Base-by-base conservation (phyloP, 495 filamentous ascomycete species). In the Talaromyces wortmannii region DNA sequence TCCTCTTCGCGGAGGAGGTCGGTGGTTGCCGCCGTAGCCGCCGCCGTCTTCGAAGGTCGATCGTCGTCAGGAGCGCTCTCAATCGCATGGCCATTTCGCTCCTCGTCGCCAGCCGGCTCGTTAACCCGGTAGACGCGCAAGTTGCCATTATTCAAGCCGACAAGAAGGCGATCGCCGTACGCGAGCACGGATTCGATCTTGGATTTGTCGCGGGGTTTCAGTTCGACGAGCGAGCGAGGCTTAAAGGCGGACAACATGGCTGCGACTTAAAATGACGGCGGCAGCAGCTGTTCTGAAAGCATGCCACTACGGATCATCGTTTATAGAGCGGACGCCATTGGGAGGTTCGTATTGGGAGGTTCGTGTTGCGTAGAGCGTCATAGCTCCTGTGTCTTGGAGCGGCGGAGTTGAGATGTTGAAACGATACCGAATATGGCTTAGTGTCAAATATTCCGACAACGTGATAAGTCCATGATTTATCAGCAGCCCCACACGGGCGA, bases 221-320 rank as follows among this genome's bases (percentile, higher is more conserved):
- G 87, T 86, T 99, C 94, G 78, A 97, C 86, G 63, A 97, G 88
- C 58, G 95, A 88, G 66, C 89, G 89, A 79, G 94, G 91, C 60
- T 86, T 92, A 75, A 99, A 98, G 69, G 95, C 92, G 74, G 94
- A 95, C 71, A 97, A 85, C 94, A 98, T 98, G 75, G 77, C 52
- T 64, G 57, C 45, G 61, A 51, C 51, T 23, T 23, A 57, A 50
- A 61, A 57, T 57, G 61, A 51, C 32, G 31, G 45, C 30, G 36
- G 33, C 43, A 42, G 42, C 23, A 45, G 43, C 7, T 23, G 23
- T 23, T 23, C 23, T 23, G 23, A 23, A 23, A 23, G 23, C 23
- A 23, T 23, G 23, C 23, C 23, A 23, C 1, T 23, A 23, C 23
- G 23, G 23, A 23, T 23, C 23, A 23, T 23, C 23, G 23, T 23